Percentiles rank a stretch among this genome's conserved stretches.
Conservation (phyloP, 305 asterid species). For the Solanum hybrid region DNA sequence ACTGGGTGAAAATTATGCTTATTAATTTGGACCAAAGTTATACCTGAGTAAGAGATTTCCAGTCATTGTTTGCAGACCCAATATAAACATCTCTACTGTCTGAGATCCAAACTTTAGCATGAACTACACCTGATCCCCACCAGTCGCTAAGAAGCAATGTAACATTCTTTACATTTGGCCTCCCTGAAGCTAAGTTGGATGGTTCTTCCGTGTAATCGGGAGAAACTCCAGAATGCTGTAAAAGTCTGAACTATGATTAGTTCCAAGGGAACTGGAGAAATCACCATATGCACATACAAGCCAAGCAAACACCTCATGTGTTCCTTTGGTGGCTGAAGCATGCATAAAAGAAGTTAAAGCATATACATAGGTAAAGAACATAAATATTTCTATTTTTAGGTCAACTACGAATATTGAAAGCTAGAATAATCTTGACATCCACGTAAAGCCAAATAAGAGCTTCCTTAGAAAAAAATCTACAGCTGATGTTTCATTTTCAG, state of each 20-base stretch:
- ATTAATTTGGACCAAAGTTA: neutral
- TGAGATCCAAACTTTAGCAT: conserved; percentile 92
- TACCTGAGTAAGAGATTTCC: conserved; percentile 96
- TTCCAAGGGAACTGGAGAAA: conserved; percentile 8
- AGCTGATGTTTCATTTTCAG: neutral
- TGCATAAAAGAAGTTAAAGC: neutral
- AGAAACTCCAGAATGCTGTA: conserved; percentile 90
- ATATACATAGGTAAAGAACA: neutral
- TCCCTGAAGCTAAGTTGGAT: conserved; percentile 55
- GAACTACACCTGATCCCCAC: conserved; percentile 88
- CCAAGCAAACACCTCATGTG: neutral
- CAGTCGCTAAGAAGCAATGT: conserved; percentile 64
- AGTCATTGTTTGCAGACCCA: conserved; percentile 92
- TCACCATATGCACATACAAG: neutral
- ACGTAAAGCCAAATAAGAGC: neutral
- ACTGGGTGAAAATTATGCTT: neutral
- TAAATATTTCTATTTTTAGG: neutral
- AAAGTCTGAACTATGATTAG: conserved; percentile 40
- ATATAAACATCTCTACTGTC: conserved; percentile 63
- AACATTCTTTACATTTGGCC: conserved; percentile 63
- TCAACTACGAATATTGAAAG: neutral
- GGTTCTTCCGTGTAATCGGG: conserved; percentile 80
- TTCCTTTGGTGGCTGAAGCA: neutral
- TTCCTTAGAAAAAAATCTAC: neutral
- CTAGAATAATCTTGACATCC: neutral